Evolutionary conservation across 805 yeast species (phyloP).

Genomic region (Pichia kluyveri): DNA sequence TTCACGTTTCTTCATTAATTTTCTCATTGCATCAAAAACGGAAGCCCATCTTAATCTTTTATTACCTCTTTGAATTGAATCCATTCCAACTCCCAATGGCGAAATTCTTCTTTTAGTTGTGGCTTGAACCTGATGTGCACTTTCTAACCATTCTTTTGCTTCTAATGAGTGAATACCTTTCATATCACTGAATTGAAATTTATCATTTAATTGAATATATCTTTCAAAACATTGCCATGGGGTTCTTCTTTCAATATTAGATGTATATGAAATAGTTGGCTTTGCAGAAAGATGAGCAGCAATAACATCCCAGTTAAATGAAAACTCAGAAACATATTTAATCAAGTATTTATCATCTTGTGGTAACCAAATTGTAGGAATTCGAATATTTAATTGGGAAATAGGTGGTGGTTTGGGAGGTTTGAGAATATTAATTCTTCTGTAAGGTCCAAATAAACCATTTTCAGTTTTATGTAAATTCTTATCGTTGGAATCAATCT

Average conservation of each 20-base stretch:
- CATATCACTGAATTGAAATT: conserved; percentile 78
- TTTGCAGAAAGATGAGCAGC: conserved; percentile 67
- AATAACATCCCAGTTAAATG: conserved; percentile 89
- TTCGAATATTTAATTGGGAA: conserved; percentile 68
- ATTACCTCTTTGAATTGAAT: conserved; percentile 90
- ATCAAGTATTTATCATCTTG: conserved; percentile 80
- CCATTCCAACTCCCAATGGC: conserved; percentile 89
- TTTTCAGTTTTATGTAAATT: conserved; percentile 36
- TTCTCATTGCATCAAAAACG: conserved; percentile 91
- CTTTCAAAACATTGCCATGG: conserved; percentile 99
- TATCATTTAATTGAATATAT: conserved; percentile 85
- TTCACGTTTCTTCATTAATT: conserved; percentile 84
- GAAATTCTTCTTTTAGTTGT: conserved; percentile 82
- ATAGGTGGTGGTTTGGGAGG: conserved; percentile 91
- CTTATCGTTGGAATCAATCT: conserved; percentile 32
- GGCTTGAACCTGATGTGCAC: conserved; percentile 81
- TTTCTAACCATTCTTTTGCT: conserved; percentile 89
- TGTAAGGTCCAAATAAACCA: conserved; percentile 49
- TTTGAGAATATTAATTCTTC: conserved; percentile 54
- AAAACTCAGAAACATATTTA: conserved; percentile 73
- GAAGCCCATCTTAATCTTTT: conserved; percentile 89
- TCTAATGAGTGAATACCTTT: conserved; percentile 75
- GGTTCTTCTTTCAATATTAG: conserved; percentile 89
- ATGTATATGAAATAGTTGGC: conserved; percentile 61
- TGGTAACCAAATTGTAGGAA: conserved; percentile 95